Evolutionary conservation across 768 basidiomycete species (phyloP).

Genomic region (Boletus eberwhitei): DNA sequence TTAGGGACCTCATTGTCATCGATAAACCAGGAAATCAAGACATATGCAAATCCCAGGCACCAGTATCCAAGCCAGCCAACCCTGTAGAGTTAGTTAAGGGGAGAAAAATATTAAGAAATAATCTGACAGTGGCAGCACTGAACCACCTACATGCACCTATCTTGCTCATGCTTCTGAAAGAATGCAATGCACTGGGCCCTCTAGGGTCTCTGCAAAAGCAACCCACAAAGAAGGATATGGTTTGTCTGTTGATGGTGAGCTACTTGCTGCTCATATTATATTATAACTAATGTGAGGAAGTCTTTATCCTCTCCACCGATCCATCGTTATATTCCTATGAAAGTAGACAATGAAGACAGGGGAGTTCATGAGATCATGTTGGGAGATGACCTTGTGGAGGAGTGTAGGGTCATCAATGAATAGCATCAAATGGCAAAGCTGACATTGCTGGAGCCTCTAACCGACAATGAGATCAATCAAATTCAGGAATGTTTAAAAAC

Average conservation of each 20-base stretch:
- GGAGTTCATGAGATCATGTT: too few species aligned
- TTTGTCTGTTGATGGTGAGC: too few species aligned
- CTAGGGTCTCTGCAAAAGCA: too few species aligned
- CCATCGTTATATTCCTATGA: too few species aligned
- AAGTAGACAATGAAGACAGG: too few species aligned
- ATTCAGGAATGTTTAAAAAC: not conserved
- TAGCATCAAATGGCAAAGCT: not conserved
- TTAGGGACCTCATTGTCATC: conserved; percentile 6
- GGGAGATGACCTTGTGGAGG: not conserved
- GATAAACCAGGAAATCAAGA: conserved; percentile 1
- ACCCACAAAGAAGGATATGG: too few species aligned
- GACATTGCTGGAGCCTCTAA: not conserved
- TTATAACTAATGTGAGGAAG: too few species aligned
- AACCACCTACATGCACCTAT: not conserved
- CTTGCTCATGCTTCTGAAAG: not conserved
- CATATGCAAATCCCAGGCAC: not conserved
- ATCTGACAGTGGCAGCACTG: not conserved
- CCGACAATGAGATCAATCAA: not conserved
- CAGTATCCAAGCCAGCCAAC: not conserved
- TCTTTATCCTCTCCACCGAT: too few species aligned
- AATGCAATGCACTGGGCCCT: not conserved
- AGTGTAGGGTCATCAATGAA: not conserved
- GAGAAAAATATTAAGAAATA: not conserved
- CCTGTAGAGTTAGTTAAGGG: not conserved
- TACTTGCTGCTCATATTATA: too few species aligned